A percentile compares a stretch with the other conserved stretches of the same genome.
Evolutionary conservation across 768 basidiomycete genomes (phyloP).

Genomic region (Sistotremastrum suecicum): DNA sequence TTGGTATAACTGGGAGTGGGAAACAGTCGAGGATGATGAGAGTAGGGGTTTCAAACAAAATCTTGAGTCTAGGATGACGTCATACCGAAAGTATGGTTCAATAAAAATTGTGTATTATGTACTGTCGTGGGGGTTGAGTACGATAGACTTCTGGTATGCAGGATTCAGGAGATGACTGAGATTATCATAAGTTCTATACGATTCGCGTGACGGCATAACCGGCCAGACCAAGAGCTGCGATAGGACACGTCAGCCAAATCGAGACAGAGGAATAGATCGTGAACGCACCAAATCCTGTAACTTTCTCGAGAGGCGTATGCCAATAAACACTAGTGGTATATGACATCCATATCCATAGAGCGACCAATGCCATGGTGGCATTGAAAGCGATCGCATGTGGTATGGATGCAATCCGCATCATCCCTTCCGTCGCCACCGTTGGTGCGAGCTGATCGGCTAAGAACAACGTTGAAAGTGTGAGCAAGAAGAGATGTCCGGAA

Average conservation of each 20-base stretch:
- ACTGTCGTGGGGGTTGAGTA: too few relatives aligned
- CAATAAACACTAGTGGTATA: slow-evolving; percentile 83
- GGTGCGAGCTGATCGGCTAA: slow-evolving; percentile 60
- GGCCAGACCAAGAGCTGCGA: slow-evolving; percentile 23
- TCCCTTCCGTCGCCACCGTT: slow-evolving; percentile 24
- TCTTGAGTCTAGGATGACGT: too few relatives aligned
- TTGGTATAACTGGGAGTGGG: too few relatives aligned
- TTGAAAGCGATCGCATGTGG: slow-evolving; percentile 35
- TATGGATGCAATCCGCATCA: slow-evolving; percentile 11
- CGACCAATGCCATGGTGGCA: slow-evolving; percentile 33
- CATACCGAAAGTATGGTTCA: too few relatives aligned
- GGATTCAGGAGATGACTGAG: too few relatives aligned
- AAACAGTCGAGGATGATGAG: too few relatives aligned
- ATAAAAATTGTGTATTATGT: too few relatives aligned
- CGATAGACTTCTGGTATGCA: too few relatives aligned
- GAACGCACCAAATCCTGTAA: slow-evolving; percentile 67
- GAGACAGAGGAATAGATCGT: neutral
- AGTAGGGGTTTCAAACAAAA: too few relatives aligned
- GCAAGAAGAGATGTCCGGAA: slow-evolving; percentile 85
- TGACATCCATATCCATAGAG: slow-evolving; percentile 57
- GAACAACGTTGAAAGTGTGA: slow-evolving; percentile 68
- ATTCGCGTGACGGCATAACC: slow-evolving; percentile 19
- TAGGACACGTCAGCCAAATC: slow-evolving; percentile 1
- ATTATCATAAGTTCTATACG: too few relatives aligned
- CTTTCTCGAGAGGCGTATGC: slow-evolving; percentile 78